Evolutionary conservation across 2,329 filamentous ascomycete species (phyloP), one percentile per base, ranked within the genome.

Genomic region (Aureobasidium sp.): DNA sequence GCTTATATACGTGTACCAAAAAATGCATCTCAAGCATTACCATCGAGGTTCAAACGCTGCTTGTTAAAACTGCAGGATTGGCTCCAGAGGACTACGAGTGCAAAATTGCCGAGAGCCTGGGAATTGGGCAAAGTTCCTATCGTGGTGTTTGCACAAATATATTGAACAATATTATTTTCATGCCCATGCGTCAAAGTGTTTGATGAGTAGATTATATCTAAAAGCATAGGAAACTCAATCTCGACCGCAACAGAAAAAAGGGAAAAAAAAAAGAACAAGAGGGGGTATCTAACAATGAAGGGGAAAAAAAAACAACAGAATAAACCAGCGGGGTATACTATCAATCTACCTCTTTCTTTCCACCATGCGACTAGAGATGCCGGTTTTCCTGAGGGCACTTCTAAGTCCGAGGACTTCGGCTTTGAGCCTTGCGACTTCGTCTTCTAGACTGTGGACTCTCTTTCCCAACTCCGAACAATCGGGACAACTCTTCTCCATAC

Each of bases 401-500:
- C 62, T 65, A 62, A 63, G 49, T 29, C 62, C 62, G 19, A 65
- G 54, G 17, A 62, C 50, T n/a, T 65, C 64, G 12, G 54, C 57
- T 40, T 56, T 64, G 33, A 64, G 24, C 27, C 56, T 44, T 35
- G 53, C 54, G 3, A 64, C 59, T 50, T 64, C 63, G 17, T 63
- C 54, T 39, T 62, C 49, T 39, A 64, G 31, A 12, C 42, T 39
- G 8, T 35, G 58, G 17, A 64, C 61, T 8, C 52, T 48, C 11
- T 37, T 12, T 17, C 27, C 49, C 5, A 58, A 14, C 17, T 49
- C 50, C 15, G 22, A 14, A 15, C 63, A 64, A 35, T 19, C 48
- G 2, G 19, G 44, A 49, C 40, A 45, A 33, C 17, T 45, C 24
- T 45, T 22, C 22, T 31, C 29, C 12, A 1, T 6, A 33, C 62